Evolutionary conservation across 148 eudicot species (phyloP).

Genomic region (Vaccinium myrtillus): DNA sequence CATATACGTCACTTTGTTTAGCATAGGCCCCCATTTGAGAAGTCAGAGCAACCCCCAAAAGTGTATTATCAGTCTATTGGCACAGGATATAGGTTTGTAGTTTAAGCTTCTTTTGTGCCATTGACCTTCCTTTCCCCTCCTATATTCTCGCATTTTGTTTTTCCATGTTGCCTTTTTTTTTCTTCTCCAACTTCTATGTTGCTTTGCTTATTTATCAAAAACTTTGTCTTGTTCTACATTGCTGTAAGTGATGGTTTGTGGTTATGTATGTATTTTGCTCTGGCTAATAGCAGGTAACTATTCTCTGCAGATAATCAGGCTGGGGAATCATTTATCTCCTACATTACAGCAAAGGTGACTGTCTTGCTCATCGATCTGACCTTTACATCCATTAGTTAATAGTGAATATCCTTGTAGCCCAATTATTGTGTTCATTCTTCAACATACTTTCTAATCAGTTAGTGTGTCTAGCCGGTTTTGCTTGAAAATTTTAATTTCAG

Average conservation of each 20-base stretch:
- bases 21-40: background rate
- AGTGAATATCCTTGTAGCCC: background rate
- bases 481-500: conserved; percentile 1
- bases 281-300: conserved; percentile 11
- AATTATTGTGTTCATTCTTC: background rate
- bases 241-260: background rate
- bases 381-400: background rate
- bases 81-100: background rate
- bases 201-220: background rate
- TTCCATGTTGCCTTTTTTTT: too few relatives aligned
- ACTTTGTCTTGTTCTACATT: background rate
- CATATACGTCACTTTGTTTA: background rate
- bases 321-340: conserved; percentile 78
- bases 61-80: background rate
- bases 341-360: conserved; percentile 87
- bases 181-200: background rate
- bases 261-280: background rate
- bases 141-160: background rate
- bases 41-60: background rate
- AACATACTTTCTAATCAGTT: background rate
- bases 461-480: background rate
- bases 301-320: conserved; percentile 72
- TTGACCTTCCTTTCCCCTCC: background rate
- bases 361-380: conserved; percentile 6
- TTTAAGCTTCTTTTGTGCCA: background rate